These are phyloP conservation scores for barley (Hordeum vulgare) DNA, from an alignment of 176 grass and related monocot genomes.

Conservation along the genomic window DNA sequence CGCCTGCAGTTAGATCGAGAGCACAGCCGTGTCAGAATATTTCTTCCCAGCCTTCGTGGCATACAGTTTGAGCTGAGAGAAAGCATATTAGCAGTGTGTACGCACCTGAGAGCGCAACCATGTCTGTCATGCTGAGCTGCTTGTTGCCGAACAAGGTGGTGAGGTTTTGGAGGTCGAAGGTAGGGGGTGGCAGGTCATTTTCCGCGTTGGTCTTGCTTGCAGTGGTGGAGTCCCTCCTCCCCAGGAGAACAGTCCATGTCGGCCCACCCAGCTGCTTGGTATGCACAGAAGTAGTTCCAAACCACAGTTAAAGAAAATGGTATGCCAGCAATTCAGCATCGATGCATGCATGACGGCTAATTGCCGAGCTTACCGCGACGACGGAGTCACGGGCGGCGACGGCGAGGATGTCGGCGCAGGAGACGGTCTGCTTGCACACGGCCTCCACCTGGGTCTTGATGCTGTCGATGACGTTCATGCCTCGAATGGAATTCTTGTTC, in stretches of 20 bases:
- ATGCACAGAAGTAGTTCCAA: not conserved
- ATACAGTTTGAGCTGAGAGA: not conserved
- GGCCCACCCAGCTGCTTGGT: constrained; percentile 45
- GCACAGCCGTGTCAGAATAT: not conserved
- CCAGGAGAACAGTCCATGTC: constrained; percentile 43
- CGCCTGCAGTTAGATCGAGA: constrained; percentile 27
- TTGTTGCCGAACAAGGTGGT: not conserved
- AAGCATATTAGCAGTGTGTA: not conserved
- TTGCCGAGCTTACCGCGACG: constrained; percentile 26
- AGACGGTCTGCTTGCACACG: constrained; percentile 44
- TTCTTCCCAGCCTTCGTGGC: rapidly evolving
- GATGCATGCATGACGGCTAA: no score
- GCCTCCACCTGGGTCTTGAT: constrained; percentile 66
- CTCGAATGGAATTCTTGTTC: not conserved
- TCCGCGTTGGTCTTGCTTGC: constrained; percentile 6
- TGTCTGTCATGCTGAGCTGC: constrained; percentile 25
- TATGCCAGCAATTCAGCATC: not conserved
- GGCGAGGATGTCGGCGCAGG: constrained; percentile 68
- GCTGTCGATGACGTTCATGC: constrained; percentile 29
- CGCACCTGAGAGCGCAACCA: constrained; percentile 75
- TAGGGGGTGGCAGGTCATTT: constrained; percentile 7
- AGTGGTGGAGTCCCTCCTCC: constrained; percentile 39
- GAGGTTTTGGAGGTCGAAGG: not conserved
- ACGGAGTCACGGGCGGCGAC: constrained; percentile 61
- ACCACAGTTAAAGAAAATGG: not conserved